Base-by-base conservation (phyloP, 1,284 basidiomycete genomes). In the Pseudomicrostroma phylloplanum region DNA sequence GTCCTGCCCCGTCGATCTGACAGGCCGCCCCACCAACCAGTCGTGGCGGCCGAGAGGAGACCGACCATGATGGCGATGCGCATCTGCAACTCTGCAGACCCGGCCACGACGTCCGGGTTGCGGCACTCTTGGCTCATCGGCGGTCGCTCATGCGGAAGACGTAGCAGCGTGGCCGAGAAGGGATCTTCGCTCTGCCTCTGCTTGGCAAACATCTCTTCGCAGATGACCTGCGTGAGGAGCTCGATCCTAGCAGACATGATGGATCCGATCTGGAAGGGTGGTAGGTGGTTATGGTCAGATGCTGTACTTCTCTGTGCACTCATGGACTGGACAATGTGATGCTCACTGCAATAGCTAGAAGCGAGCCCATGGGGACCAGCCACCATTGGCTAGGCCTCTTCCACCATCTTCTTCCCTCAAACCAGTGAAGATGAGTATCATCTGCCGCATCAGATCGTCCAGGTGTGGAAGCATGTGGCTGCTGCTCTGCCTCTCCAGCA, bases 11-110 rank as follows among this genome's bases (percentile, higher is more conserved):
- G 80, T 19, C 86, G 83, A 75, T 93, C 90, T 8, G 89, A 87
- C 54, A 88, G 87, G 63, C 85, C 85, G 42, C 89, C 89, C 92
- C 92, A 96, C 84, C 87, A 91, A 9, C 89, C 89, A 0, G 90
- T 90, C 0, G 89, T 91, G 40, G 92, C 79, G 0, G 89, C 90
- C 3, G 88, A 88, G 3, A 93, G 83, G 6, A 87, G 72, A n/a
- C 92, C 92, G 84, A 88, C 88, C 6, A 84, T 86, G 6, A 88
- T 85, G 0, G 87, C 89, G 75, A 90, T 85, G 12, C 64, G 43
- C 1, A 79, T 67, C 62, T 70, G 67, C 13, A 78, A 56, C 6
- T 67, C 62, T 6, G 76, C 70, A 11, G 67, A 61, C 11, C 63
- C 61, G 1, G 68, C 65, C 49, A 68, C 67, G 1, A 74, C 72